phyloP scores from a whole-genome alignment of 306 rosid genomes.

The Glycine tomentella region DNA sequence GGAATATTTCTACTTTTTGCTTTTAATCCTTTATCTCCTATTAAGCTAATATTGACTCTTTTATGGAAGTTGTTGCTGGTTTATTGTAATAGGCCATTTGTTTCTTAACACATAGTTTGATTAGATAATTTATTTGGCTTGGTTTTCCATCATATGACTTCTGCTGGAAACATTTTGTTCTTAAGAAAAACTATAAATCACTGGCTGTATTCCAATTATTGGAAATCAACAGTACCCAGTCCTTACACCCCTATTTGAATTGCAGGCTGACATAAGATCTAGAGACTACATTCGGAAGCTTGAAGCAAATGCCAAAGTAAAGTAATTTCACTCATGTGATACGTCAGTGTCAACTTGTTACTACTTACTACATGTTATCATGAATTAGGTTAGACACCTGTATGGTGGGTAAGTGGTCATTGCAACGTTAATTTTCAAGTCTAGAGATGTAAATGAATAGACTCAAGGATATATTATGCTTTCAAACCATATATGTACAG shows the following conservation, averaged over 20 bases:
- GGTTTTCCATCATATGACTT: slow-evolving; percentile 26
- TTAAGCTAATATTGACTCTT: slow-evolving; percentile 5
- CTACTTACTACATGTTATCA: too few relatives aligned
- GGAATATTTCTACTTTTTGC: slow-evolving; percentile 11
- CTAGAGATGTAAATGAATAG: slow-evolving; percentile 13
- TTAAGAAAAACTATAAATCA: background rate
- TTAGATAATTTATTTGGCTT: slow-evolving; percentile 18
- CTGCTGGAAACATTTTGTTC: slow-evolving; percentile 17
- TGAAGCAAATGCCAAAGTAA: slow-evolving; percentile 49
- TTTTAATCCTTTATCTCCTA: background rate
- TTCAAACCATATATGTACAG: slow-evolving; percentile 23
- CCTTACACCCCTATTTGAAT: slow-evolving; percentile 37
- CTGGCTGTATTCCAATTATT: slow-evolving; percentile 14
- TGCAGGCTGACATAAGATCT: slow-evolving; percentile 95
- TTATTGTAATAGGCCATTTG: slow-evolving; percentile 7
- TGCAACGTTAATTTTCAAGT: slow-evolving; percentile 11
- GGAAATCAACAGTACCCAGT: slow-evolving; percentile 14
- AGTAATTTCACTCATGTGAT: slow-evolving; percentile 43
- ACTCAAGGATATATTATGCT: slow-evolving; percentile 22
- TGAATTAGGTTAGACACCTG: too few relatives aligned
- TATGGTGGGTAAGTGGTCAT: slow-evolving; percentile 13
- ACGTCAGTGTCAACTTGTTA: background rate
- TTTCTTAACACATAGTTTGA: slow-evolving; percentile 26
- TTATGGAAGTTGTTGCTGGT: slow-evolving; percentile 19
- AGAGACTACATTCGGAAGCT: slow-evolving; percentile 75